A percentile compares a stretch with the other conserved stretches of the same genome.
Conservation (phyloP, 495 filamentous ascomycete genomes). For the Aspergillus biplanus region DNA sequence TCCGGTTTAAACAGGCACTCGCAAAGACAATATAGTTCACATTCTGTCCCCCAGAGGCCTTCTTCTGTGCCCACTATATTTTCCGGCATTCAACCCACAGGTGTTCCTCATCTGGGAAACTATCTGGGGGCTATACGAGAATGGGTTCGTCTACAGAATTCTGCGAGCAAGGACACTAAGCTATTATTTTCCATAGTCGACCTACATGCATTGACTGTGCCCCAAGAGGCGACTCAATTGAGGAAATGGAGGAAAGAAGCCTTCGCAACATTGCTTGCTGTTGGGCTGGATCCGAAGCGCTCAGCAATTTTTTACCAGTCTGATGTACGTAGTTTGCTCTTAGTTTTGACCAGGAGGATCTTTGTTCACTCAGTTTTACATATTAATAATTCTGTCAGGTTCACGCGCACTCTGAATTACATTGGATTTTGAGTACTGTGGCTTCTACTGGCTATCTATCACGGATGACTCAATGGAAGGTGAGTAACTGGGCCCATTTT, state of each 20-base stretch:
- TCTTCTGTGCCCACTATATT: slow-evolving; percentile 56
- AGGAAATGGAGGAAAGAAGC: slow-evolving; percentile 68
- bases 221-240: slow-evolving; percentile 62
- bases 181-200: slow-evolving; percentile 88
- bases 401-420: slow-evolving; percentile 79
- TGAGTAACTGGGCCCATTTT: slow-evolving; percentile 33
- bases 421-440: slow-evolving; percentile 93
- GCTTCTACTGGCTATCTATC: slow-evolving; percentile 87
- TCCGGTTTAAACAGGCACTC: neutral
- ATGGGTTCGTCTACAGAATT: slow-evolving; percentile 81
- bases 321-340: slow-evolving; percentile 44
- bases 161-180: slow-evolving; percentile 53
- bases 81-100: slow-evolving; percentile 96
- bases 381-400: slow-evolving; percentile 53
- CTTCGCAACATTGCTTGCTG: slow-evolving; percentile 78
- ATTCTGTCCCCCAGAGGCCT: neutral
- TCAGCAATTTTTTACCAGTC: slow-evolving; percentile 88
- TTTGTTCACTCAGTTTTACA: neutral
- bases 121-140: slow-evolving; percentile 89
- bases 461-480: slow-evolving; percentile 99
- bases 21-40: slow-evolving; percentile 20
- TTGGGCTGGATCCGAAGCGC: slow-evolving; percentile 76
- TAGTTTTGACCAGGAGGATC: neutral
- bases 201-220: slow-evolving; percentile 85
- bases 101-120: slow-evolving; percentile 93